Evolutionary conservation across 2,329 filamentous ascomycete species (phyloP).

Genomic region (Tolypocladium amazonense): DNA sequence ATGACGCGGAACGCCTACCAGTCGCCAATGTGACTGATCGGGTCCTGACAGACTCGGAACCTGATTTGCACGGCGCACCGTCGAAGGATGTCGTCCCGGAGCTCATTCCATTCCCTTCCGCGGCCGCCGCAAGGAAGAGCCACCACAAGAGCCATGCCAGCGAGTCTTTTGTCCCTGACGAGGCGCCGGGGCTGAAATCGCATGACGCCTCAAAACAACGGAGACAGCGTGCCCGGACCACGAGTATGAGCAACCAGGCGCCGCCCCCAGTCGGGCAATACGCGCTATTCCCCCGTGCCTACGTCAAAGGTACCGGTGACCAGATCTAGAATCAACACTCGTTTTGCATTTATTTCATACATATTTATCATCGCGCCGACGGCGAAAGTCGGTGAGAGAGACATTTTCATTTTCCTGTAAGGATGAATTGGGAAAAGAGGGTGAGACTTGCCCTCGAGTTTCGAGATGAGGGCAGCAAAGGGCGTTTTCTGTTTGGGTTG

Average conservation of each 20-base stretch:
- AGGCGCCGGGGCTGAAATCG: slow-evolving; percentile 15
- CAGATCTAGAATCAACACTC: slow-evolving; percentile 14
- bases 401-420: no score
- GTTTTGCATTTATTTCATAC: not conserved
- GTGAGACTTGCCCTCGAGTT: not conserved
- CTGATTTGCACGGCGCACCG: slow-evolving; percentile 9
- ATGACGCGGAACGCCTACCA: slow-evolving; percentile 20
- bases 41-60: slow-evolving; percentile 3
- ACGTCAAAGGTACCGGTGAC: slow-evolving; percentile 19
- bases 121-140: slow-evolving; percentile 11
- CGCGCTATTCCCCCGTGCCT: slow-evolving; percentile 31
- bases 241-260: slow-evolving; percentile 30
- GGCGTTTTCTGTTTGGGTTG: not conserved
- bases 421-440: not conserved
- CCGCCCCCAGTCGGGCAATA: slow-evolving; percentile 36
- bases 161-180: slow-evolving; percentile 22
- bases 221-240: slow-evolving; percentile 33
- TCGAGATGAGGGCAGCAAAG: not conserved
- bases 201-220: slow-evolving; percentile 19
- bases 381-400: not conserved
- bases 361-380: not conserved
- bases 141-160: slow-evolving; percentile 26
- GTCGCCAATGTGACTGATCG: slow-evolving; percentile 12
- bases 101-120: slow-evolving; percentile 17
- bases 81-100: slow-evolving; percentile 22